A percentile compares a stretch with the other conserved stretches of the same genome.
These are phyloP conservation scores for Wickerhamiella shivajii DNA, from an alignment of 805 yeast genomes.

Conservation along the genomic window DNA sequence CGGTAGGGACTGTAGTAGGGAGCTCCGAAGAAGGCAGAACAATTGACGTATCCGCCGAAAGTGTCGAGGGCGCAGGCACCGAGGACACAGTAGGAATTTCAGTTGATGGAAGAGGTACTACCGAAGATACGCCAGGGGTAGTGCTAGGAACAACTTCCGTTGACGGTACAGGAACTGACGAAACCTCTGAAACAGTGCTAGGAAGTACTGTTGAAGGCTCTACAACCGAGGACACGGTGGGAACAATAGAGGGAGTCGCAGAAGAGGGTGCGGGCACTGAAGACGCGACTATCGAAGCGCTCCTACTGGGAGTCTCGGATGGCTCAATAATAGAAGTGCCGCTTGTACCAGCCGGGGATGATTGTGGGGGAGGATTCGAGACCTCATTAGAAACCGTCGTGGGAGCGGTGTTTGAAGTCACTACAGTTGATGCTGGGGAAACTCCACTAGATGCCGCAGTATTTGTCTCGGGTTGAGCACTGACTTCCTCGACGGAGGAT, in stretches of 20 bases:
- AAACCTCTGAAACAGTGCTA: not conserved
- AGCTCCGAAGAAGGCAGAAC: no score
- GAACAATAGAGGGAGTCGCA: not conserved
- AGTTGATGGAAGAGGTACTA: not conserved
- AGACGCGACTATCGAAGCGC: not conserved
- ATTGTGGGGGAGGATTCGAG: not conserved
- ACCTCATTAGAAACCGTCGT: not conserved
- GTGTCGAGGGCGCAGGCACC: no score
- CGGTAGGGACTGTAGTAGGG: no score
- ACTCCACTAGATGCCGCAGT: not conserved
- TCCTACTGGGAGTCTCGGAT: not conserved
- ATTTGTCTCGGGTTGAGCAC: no score
- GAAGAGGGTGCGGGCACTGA: slow-evolving; percentile 1
- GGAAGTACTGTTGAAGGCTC: not conserved
- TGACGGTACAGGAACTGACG: not conserved
- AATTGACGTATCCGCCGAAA: no score
- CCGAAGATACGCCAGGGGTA: not conserved
- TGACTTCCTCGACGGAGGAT: no score
- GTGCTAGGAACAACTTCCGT: not conserved
- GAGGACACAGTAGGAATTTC: no score
- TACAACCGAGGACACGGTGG: not conserved
- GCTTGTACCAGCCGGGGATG: not conserved
- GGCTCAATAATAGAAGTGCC: not conserved
- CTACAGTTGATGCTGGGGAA: not conserved
- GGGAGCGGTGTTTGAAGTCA: not conserved